phyloP scores from a whole-genome alignment of 495 filamentous ascomycete species.

The Podospora pseudopauciseta region DNA sequence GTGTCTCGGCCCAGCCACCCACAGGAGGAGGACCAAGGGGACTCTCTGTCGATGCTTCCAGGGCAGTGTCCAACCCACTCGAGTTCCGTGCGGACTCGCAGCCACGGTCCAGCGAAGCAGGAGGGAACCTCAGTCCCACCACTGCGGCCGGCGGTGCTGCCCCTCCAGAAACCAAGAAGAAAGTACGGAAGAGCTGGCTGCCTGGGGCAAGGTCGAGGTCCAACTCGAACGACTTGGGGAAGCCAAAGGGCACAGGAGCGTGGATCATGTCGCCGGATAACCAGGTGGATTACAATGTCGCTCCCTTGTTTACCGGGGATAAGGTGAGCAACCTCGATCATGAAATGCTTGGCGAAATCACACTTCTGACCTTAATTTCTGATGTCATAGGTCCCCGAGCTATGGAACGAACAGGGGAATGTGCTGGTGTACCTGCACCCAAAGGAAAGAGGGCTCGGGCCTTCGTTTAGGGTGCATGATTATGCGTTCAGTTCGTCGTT shows the following conservation, averaged over 20 bases:
- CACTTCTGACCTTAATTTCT: constrained; percentile 1
- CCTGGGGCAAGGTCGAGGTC: constrained; percentile 44
- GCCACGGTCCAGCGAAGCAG: constrained; percentile 25
- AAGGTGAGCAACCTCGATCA: constrained; percentile 42
- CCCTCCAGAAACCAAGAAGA: constrained; percentile 29
- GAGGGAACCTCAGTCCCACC: constrained; percentile 25
- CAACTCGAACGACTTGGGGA: constrained; percentile 32
- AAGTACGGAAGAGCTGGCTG: constrained; percentile 42
- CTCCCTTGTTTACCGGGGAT: constrained; percentile 54
- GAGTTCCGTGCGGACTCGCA: constrained; percentile 9
- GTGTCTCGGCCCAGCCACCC: constrained; percentile 41
- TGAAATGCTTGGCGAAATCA: background rate
- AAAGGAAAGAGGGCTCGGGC: constrained; percentile 56
- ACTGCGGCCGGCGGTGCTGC: constrained; percentile 22
- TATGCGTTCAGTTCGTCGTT: constrained; percentile 67
- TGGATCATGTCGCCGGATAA: constrained; percentile 61
- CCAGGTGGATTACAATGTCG: constrained; percentile 59
- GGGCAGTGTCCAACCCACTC: constrained; percentile 27
- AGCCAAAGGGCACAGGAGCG: constrained; percentile 40
- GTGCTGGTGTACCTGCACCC: constrained; percentile 82
- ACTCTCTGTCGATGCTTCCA: constrained; percentile 23
- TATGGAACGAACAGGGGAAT: constrained; percentile 84
- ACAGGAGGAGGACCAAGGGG: constrained; percentile 10
- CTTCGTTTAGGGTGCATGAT: constrained; percentile 77
- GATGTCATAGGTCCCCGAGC: constrained; percentile 65